Evolutionary conservation across 495 filamentous ascomycete genomes (phyloP), one percentile per base, ranked within the genome.

Genomic region (Aspergillus carlsbadensis): DNA sequence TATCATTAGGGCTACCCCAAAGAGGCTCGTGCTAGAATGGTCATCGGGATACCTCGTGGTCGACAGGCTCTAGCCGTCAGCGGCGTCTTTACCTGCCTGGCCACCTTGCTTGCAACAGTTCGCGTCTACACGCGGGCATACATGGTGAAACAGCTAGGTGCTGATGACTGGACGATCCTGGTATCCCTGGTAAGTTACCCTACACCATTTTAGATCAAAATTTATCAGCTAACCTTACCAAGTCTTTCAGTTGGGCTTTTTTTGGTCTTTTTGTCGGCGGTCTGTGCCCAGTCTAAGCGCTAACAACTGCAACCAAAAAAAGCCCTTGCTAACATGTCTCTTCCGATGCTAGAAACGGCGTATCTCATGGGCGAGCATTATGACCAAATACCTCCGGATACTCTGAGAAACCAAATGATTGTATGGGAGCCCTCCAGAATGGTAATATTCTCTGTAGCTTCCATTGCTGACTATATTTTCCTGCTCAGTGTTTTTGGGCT

Each of bases 61-160:
- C 67, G 48, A 48, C 44, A 60, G 46, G 67, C 70, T 41, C 56
- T 75, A 20, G 63, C 61, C 35, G 57, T 64, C 17, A 72, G 65
- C 55, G 62, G 50, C 21, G 56, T 70, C 39, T 72, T 75, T 31
- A 72, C 70, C 10, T 56, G 20, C 20, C 37, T 75, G 15, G 69
- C 72, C 2, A 73, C 67, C 18, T 6, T 62, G 1, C 26, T 74
- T n/a, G 55, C 66, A 39, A 52, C 58, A 8, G 29, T 68, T 31
- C 72, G 72, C 15, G 63, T 75, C 33, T 84, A 76, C 21, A 81
- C 81, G 66, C 84, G 83, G 64, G 78, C 78, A 22, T 78, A 67
- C 39, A 67, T 77, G 15, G 82, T 76, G 68, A 83, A 79, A 68
- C 82, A 84, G 42, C 79, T 73, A 22, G 88, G 87, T 22, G 72